phyloP scores from a whole-genome alignment of 129 eudicot species.

The Helianthus tuberosus region DNA sequence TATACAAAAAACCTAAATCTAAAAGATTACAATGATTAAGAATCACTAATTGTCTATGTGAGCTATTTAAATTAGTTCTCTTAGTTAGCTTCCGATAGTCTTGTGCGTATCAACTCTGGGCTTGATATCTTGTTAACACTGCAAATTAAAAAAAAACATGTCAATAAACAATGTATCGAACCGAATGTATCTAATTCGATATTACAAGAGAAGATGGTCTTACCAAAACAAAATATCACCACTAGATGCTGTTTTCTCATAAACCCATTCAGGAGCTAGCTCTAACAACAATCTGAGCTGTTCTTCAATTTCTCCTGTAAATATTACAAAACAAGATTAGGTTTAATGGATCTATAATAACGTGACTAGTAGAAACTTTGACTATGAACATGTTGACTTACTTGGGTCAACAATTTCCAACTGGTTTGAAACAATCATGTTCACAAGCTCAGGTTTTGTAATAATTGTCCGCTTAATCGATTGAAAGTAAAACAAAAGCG shows the following conservation, averaged over 20 bases:
- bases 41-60: neutral
- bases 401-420: conserved; percentile 60
- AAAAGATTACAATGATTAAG: conserved; percentile 12
- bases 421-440: conserved; percentile 56
- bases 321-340: conserved; percentile 6
- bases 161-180: neutral
- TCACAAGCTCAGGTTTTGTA: conserved; percentile 71
- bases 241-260: conserved; percentile 48
- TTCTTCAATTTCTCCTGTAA: conserved; percentile 76
- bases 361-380: neutral
- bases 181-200: neutral
- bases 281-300: conserved; percentile 73
- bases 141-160: conserved; percentile 23
- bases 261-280: conserved; percentile 75
- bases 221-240: conserved; percentile 74
- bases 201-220: neutral
- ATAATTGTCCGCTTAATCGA: conserved; percentile 67
- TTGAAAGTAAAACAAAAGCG: conserved; percentile 56
- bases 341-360: neutral
- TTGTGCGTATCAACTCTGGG: conserved; percentile 61
- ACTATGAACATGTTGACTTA: conserved; percentile 33
- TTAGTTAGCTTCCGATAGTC: conserved; percentile 50
- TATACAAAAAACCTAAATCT: neutral
- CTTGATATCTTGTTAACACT: conserved; percentile 61
- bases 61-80: neutral